A percentile compares a stretch with the other conserved stretches of the same genome.
phyloP scores from a whole-genome alignment of 2,329 filamentous ascomycete genomes.

The Pseudogymnoascus sp. region DNA sequence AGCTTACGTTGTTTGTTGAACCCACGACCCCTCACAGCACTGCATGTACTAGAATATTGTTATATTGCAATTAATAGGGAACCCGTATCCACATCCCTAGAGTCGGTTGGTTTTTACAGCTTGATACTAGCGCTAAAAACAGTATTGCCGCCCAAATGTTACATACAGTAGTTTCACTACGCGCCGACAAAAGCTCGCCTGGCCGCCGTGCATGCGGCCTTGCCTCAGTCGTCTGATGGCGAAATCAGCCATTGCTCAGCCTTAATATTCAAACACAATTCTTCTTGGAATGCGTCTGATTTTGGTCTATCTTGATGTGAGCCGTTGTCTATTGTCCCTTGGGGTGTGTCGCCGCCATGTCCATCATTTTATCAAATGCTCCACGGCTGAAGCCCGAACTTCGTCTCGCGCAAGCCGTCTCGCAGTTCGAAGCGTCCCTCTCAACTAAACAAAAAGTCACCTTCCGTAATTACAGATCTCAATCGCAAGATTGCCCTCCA shows the following conservation, averaged over 20 bases:
- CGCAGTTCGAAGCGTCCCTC: conserved; percentile 33
- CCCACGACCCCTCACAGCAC: not conserved
- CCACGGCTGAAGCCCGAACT: conserved; percentile 29
- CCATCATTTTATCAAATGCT: conserved; percentile 7
- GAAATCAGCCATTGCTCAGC: not conserved
- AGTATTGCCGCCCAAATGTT: not conserved
- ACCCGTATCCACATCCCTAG: not conserved
- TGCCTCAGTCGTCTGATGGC: not conserved
- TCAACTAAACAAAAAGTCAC: conserved; percentile 30
- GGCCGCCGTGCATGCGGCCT: not conserved
- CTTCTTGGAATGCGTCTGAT: not conserved
- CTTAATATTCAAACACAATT: not conserved
- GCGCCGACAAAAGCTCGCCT: not conserved
- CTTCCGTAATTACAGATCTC: conserved; percentile 22
- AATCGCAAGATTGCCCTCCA: conserved; percentile 23
- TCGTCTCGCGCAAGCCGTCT: conserved; percentile 35
- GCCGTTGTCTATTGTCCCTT: not conserved
- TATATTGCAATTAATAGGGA: not conserved
- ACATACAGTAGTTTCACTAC: not conserved
- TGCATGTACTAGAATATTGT: not conserved
- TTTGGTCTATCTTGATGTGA: not conserved
- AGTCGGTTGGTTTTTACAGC: not conserved
- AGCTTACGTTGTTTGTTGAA: not conserved
- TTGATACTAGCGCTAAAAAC: not conserved
- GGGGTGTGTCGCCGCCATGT: conserved; percentile 10